Evolutionary conservation across 768 basidiomycete genomes (phyloP), one percentile per base, ranked within the genome.

Genomic region (Boletus edulis): DNA sequence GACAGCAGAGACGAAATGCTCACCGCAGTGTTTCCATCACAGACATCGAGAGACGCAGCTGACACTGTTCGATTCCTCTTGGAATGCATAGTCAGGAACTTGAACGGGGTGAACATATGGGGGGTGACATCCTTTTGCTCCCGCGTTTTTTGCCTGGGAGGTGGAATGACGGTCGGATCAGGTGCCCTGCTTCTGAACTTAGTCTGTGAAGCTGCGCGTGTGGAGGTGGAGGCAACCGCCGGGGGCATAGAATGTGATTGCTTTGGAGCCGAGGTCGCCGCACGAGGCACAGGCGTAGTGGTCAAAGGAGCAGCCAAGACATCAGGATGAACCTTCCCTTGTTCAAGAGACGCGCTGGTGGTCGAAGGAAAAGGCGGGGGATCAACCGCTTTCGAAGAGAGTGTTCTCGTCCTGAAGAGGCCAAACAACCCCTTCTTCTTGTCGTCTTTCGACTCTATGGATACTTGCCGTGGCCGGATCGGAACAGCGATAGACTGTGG

Each of bases 1-100:
- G 22, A 31, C 34, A 29, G 12, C 41, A 4, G 17, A 13, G 22
- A 49, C 4, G n/a, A 24, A 10, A 38, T 35, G 64, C 87, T 71
- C 69, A 91, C 90, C 46, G 86, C 85, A 51, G 88, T 89, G 31
- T 71, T 72, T 37, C 90, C 90, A 63, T 91, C 83, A 60, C 84
- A 80, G 24, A 88, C 90, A 66, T 92, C 90, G 32, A 88, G 75
- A 40, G 90, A 92, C 34, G 84, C 84, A 37, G 81, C 78, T 15
- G 90, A 91, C 40, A 91, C 75, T 8, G 86, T 84, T 32, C 85
- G 81, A 66, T 85, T 77, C 62, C 81, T 77, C 64, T 80, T 84
- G 38, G 75, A 76, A 43, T 68, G 56, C 67, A 68, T 67, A 22
- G 73, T 73, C 59, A 89, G 59, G 62, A 88, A 78, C 42, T 82